phyloP scores from a whole-genome alignment of 1,139 yeast genomes.

The Suhomyces kunorum region DNA sequence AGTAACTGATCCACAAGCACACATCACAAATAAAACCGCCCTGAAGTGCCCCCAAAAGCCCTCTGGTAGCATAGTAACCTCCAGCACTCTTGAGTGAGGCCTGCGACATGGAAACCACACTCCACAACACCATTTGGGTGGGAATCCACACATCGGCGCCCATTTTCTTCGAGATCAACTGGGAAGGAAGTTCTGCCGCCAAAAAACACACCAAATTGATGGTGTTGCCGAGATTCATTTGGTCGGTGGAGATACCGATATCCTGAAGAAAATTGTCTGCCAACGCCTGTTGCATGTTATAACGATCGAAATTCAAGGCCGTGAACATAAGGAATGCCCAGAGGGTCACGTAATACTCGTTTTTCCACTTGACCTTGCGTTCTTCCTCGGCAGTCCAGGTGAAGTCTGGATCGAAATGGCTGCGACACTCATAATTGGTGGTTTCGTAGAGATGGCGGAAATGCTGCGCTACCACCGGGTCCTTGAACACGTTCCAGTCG shows the following conservation, averaged over 20 bases:
- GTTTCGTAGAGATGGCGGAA: constrained; percentile 33
- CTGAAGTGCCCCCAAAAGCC: constrained; percentile 49
- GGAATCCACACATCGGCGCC: constrained; percentile 41
- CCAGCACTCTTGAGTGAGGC: constrained; percentile 22
- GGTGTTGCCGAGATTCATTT: constrained; percentile 33
- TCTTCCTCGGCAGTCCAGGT: constrained; percentile 42
- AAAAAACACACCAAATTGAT: constrained; percentile 35
- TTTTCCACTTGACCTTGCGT: constrained; percentile 27
- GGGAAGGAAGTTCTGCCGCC: constrained; percentile 36
- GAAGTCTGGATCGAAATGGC: constrained; percentile 36
- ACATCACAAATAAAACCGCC: constrained; percentile 62
- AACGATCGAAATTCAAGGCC: constrained; percentile 35
- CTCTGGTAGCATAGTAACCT: constrained; percentile 45
- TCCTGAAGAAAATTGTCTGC: constrained; percentile 32
- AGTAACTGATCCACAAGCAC: constrained; percentile 56
- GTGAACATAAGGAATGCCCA: constrained; percentile 35
- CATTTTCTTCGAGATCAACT: constrained; percentile 32
- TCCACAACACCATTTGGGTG: constrained; percentile 30
- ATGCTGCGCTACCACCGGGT: constrained; percentile 31
- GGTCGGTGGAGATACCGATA: constrained; percentile 30
- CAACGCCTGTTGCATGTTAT: constrained; percentile 32
- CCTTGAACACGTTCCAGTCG: constrained; percentile 28
- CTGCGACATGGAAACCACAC: constrained; percentile 29
- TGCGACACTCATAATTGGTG: constrained; percentile 35
- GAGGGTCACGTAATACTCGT: constrained; percentile 34